Evolutionary conservation across 2,329 filamentous ascomycete genomes (phyloP).

Genomic region (Colletotrichum somersetense): DNA sequence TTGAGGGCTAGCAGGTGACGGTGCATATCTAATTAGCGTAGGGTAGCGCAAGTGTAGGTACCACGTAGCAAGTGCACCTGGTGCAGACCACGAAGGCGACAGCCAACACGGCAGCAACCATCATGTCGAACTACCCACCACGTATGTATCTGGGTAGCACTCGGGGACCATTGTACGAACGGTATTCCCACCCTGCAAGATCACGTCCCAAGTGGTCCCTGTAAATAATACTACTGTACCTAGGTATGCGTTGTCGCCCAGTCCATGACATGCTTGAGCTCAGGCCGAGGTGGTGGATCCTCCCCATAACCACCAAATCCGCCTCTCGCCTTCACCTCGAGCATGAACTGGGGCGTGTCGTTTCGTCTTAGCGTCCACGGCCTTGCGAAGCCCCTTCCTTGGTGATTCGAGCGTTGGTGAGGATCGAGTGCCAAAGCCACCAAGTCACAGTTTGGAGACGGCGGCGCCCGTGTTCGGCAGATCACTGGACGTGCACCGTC

Average conservation of each 20-base stretch:
- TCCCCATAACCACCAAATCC: conserved; percentile 10
- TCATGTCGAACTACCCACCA: not conserved
- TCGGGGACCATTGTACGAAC: not conserved
- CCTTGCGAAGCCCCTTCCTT: conserved; percentile 4
- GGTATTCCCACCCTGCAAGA: not conserved
- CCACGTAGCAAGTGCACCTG: conserved; percentile 16
- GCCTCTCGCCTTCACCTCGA: conserved; percentile 9
- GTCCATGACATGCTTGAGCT: not conserved
- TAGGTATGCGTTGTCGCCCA: not conserved
- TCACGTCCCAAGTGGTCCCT: too few species aligned
- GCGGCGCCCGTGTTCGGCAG: conserved; percentile 34
- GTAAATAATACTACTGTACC: not conserved
- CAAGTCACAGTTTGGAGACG: conserved; percentile 29
- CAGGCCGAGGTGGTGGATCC: conserved; percentile 26
- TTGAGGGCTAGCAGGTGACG: conserved; percentile 17
- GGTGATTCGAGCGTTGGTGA: conserved; percentile 21
- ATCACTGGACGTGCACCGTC: conserved; percentile 36
- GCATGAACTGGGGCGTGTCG: conserved; percentile 3
- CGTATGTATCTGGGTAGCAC: not conserved
- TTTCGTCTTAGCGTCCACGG: conserved; percentile 5
- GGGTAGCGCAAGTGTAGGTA: conserved; percentile 9
- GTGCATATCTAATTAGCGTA: conserved; percentile 19
- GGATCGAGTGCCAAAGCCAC: conserved; percentile 23
- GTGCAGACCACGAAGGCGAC: not conserved
- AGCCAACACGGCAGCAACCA: not conserved